Evolutionary conservation across 495 filamentous ascomycete species (phyloP), one percentile per base, ranked within the genome.

Genomic region (Corynascus novoguineensis): DNA sequence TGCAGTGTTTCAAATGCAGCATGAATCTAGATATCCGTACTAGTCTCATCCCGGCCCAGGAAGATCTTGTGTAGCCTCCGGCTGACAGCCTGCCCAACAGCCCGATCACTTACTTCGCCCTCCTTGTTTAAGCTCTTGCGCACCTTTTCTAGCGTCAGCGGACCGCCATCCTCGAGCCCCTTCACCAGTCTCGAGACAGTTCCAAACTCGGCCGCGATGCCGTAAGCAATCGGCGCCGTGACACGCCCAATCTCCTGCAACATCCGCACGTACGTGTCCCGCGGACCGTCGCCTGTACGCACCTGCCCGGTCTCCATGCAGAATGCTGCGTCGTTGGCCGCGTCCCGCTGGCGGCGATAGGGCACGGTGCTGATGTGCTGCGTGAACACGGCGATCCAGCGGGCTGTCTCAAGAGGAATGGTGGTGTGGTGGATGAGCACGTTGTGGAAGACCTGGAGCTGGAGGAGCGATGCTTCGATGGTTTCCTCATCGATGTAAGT

Each of bases 231-330:
- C 1, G 85, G 78, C 0, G 82, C 79, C 7, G 90, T 92, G 14
- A 95, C 76, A 19, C 87, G 82, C 27, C 79, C 73, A 22, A 92
- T 79, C 70, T 90, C 85, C 68, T 91, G 86, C 41, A 95, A 74
- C 88, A 92, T 89, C 60, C 83, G 84, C 41, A 83, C 71, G 58
- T 85, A 93, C 0, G 83, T 91, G 60, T 93, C 89, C 19, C 71
- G 62, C 17, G 80, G 73, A 48, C 83, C 81, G 19, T 85, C 80
- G 41, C 88, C 90, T 0, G 84, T 79, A 48, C 85, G 86, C 32
- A 93, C 88, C 66, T 93, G 90, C 0, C 90, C 90, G 0, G 74
- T 71, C 37, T 90, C 89, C 84, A 92, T 90, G 71, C 89, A 92
- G 73, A 93, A 93, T 3, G 82, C 79, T 7, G 73, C 60, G 53